Evolutionary conservation across 306 rosid species (phyloP).

Genomic region (Pyrus bretschneideri): DNA sequence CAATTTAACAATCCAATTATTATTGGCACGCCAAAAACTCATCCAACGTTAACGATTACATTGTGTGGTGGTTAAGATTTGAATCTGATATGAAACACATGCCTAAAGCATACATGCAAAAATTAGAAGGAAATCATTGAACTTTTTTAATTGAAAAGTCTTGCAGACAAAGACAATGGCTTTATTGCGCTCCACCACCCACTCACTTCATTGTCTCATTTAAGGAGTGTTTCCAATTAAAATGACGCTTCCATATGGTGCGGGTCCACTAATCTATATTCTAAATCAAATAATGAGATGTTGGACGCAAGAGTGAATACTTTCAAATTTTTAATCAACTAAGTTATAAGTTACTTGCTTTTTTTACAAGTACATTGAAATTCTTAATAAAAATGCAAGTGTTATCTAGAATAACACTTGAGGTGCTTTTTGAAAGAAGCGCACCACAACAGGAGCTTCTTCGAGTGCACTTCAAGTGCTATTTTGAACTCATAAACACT

Average conservation of each 20-base stretch:
- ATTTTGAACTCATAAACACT: too few species aligned
- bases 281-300: constrained; percentile 9
- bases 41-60: neutral
- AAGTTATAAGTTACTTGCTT: accelerated
- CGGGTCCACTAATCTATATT: constrained; percentile 23
- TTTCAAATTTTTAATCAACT: too few species aligned
- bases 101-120: neutral
- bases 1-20: too few species aligned
- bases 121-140: neutral
- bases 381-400: too few species aligned
- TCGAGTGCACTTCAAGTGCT: too few species aligned
- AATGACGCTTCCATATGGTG: constrained; percentile 2
- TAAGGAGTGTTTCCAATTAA: neutral
- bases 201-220: constrained; percentile 25
- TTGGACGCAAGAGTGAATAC: too few species aligned
- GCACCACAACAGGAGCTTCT: too few species aligned
- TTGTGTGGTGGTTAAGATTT: neutral
- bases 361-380: too few species aligned
- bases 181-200: constrained; percentile 9
- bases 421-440: too few species aligned
- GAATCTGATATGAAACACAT: neutral
- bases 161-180: neutral
- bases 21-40: too few species aligned
- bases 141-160: neutral
- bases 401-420: too few species aligned